phyloP scores from a whole-genome alignment of 345 rosid species.

The Arabidopsis thaliana region TAIR10.1 NC_003074.8:493001-493500 shows the following conservation, averaged over 20 bases:
- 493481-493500: slow-evolving; percentile 9
- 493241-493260: neutral
- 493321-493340: slow-evolving; percentile 98
- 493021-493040: too few species aligned
- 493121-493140: neutral
- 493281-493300: neutral
- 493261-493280: neutral
- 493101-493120: too few species aligned
- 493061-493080: too few species aligned
- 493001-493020: too few species aligned
- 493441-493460: slow-evolving; percentile 96
- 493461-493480: slow-evolving; percentile 49
- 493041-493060: too few species aligned
- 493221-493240: slow-evolving; percentile 49
- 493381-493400: slow-evolving; percentile 77
- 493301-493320: neutral
- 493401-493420: slow-evolving; percentile 90
- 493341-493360: slow-evolving; percentile 79
- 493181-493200: slow-evolving; percentile 78
- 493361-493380: slow-evolving; percentile 73
- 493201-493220: slow-evolving; percentile 82
- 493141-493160: slow-evolving; percentile 54
- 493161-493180: slow-evolving; percentile 89
- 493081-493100: too few species aligned
- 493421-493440: slow-evolving; percentile 98